Evolutionary conservation across 257 asterid species (phyloP).

Genomic region (Nyctanthes arbortristis): DNA sequence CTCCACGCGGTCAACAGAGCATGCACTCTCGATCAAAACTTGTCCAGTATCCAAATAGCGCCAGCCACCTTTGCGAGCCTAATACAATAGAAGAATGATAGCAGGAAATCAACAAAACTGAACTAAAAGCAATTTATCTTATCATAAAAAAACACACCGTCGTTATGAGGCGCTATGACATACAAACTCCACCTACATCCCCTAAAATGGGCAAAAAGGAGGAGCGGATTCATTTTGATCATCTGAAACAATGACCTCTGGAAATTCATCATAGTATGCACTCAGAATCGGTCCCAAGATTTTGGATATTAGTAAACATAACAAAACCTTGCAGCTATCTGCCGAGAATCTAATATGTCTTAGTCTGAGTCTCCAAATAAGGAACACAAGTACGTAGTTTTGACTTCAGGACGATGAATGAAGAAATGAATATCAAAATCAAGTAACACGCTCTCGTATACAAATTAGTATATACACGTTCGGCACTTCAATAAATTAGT

Average conservation of each 20-base stretch:
- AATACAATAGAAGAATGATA: slow-evolving; percentile 28
- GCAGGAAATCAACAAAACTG: slow-evolving; percentile 13
- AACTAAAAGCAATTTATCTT: slow-evolving; percentile 14
- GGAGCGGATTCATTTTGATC: too few species aligned
- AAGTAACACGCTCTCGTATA: slow-evolving; percentile 7
- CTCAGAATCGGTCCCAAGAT: too few species aligned
- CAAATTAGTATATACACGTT: neutral
- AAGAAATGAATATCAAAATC: slow-evolving; percentile 4
- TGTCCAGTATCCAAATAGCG: slow-evolving; percentile 97
- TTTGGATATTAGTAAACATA: too few species aligned
- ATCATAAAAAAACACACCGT: slow-evolving; percentile 24
- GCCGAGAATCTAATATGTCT: neutral
- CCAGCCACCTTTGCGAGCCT: slow-evolving; percentile 99
- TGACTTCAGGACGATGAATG: neutral
- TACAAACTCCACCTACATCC: neutral
- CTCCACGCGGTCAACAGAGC: slow-evolving; percentile 98
- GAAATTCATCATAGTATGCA: too few species aligned
- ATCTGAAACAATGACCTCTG: too few species aligned
- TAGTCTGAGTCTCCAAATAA: neutral
- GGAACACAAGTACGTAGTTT: neutral
- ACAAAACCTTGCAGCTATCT: too few species aligned
- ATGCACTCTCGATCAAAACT: slow-evolving; percentile 96
- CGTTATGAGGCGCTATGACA: neutral
- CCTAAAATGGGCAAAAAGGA: slow-evolving; percentile 4
- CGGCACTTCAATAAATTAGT: neutral